These are phyloP conservation scores for Chiua virens DNA, from an alignment of 768 basidiomycete genomes.

Conservation along the genomic window DNA sequence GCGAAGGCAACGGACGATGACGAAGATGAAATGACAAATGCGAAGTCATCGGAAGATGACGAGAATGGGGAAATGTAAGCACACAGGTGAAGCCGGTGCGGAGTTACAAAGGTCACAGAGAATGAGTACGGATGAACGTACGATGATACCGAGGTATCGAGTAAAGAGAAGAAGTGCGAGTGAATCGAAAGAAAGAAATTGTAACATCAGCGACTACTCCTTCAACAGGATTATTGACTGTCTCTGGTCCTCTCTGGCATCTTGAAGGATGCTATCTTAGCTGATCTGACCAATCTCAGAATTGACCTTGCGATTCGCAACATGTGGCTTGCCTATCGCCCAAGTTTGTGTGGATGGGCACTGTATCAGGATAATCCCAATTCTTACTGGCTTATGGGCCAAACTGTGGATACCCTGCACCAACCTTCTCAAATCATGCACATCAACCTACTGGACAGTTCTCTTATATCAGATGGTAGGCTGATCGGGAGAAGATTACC, in stretches of 20 bases:
- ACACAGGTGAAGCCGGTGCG: too few relatives aligned
- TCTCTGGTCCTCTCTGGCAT: conserved; percentile 25
- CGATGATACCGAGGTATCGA: too few relatives aligned
- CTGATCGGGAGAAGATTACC: conserved; percentile 17
- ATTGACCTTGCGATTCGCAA: conserved; percentile 28
- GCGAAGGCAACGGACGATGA: too few relatives aligned
- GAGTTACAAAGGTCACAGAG: too few relatives aligned
- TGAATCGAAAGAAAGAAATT: too few relatives aligned
- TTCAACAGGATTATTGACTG: conserved; percentile 30
- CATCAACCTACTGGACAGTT: conserved; percentile 39
- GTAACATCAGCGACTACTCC: conserved; percentile 16
- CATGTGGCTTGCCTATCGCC: conserved; percentile 29
- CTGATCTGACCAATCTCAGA: conserved; percentile 12
- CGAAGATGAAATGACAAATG: too few relatives aligned
- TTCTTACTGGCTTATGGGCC: conserved; percentile 28
- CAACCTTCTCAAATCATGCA: conserved; percentile 29
- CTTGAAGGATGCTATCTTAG: conserved; percentile 12
- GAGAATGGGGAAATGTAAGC: too few relatives aligned
- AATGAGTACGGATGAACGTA: too few relatives aligned
- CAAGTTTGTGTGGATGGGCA: conserved; percentile 17
- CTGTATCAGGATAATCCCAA: conserved; percentile 11
- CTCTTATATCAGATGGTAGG: conserved; percentile 41
- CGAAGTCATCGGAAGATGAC: too few relatives aligned
- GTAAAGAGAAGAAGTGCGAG: too few relatives aligned
- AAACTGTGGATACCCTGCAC: conserved; percentile 19